Conservation (phyloP, 2,329 filamentous ascomycete species). For the Setomelanomma holmii region DNA sequence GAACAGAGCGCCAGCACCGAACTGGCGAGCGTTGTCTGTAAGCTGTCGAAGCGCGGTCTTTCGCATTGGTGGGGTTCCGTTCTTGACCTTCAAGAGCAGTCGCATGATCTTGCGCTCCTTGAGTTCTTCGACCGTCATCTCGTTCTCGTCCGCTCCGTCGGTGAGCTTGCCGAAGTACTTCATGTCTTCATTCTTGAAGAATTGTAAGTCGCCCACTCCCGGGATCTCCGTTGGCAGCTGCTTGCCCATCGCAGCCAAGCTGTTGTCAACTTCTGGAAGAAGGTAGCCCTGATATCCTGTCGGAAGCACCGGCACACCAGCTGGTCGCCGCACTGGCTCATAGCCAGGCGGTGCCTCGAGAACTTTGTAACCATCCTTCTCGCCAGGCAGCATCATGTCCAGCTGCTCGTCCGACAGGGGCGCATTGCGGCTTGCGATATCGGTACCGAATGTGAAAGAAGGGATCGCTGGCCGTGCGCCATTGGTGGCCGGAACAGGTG, state of each 20-base stretch:
- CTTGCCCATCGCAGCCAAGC: conserved; percentile 77
- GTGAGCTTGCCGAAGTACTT: conserved; percentile 97
- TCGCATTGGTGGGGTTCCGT: conserved; percentile 96
- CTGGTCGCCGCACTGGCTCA: conserved; percentile 77
- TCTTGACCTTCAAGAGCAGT: conserved; percentile 96
- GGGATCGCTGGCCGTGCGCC: conserved; percentile 29
- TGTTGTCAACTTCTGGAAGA: conserved; percentile 94
- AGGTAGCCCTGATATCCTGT: conserved; percentile 81
- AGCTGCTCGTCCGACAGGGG: conserved; percentile 92
- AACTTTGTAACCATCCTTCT: conserved; percentile 90
- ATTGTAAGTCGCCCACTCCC: conserved; percentile 93
- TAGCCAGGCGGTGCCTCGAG: conserved; percentile 91
- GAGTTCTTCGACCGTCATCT: conserved; percentile 89
- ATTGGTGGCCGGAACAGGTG: conserved; percentile 32
- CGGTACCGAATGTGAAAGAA: conserved; percentile 77
- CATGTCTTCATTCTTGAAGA: conserved; percentile 99
- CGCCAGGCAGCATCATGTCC: conserved; percentile 85
- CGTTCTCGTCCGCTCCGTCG: conserved; percentile 90
- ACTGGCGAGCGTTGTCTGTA: conserved; percentile 95
- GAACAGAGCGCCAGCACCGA: conserved; percentile 91
- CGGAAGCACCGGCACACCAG: conserved; percentile 76
- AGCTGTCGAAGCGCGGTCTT: conserved; percentile 97
- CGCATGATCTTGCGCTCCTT: conserved; percentile 99
- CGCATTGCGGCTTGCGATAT: conserved; percentile 79
- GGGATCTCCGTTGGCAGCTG: conserved; percentile 95